A percentile compares a stretch with the other conserved stretches of the same genome.
Conservation (phyloP, 2,329 filamentous ascomycete species). For the Hymenoscyphus repandus region DNA sequence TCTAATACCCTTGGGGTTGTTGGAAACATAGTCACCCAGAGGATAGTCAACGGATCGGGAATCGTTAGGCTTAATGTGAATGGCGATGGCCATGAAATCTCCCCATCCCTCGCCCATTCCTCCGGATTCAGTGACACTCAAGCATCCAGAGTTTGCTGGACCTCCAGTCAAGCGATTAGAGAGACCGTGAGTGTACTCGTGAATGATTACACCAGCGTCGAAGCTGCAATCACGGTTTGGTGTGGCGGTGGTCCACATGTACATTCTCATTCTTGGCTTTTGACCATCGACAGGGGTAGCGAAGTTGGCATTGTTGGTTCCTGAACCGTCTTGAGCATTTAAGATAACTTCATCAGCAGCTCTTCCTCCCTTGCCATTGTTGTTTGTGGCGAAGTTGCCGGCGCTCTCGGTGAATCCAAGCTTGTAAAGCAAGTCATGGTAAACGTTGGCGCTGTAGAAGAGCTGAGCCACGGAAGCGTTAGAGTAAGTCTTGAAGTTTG, state of each 20-base stretch:
- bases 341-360: conserved; percentile 50
- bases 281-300: conserved; percentile 47
- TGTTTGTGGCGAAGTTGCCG: conserved; percentile 56
- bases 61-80: conserved; percentile 42
- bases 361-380: conserved; percentile 46
- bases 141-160: conserved; percentile 40
- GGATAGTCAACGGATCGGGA: conserved; percentile 42
- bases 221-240: conserved; percentile 39
- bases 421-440: conserved; percentile 52
- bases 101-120: conserved; percentile 57
- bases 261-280: conserved; percentile 53
- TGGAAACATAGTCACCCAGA: conserved; percentile 46
- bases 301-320: conserved; percentile 54
- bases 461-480: conserved; percentile 54
- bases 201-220: conserved; percentile 54
- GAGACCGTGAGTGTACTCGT: conserved; percentile 50
- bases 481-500: conserved; percentile 38
- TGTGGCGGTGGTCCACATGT: conserved; percentile 45
- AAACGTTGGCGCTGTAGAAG: conserved; percentile 56
- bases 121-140: conserved; percentile 42
- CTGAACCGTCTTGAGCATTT: conserved; percentile 51
- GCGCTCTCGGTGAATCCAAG: conserved; percentile 54
- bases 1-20: conserved; percentile 42
- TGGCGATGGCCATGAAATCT: conserved; percentile 49
- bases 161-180: conserved; percentile 41